A percentile compares a stretch with the other conserved stretches of the same genome.
phyloP scores from a whole-genome alignment of 345 rosid genomes.

The Excoecaria cochinchinensis region DNA sequence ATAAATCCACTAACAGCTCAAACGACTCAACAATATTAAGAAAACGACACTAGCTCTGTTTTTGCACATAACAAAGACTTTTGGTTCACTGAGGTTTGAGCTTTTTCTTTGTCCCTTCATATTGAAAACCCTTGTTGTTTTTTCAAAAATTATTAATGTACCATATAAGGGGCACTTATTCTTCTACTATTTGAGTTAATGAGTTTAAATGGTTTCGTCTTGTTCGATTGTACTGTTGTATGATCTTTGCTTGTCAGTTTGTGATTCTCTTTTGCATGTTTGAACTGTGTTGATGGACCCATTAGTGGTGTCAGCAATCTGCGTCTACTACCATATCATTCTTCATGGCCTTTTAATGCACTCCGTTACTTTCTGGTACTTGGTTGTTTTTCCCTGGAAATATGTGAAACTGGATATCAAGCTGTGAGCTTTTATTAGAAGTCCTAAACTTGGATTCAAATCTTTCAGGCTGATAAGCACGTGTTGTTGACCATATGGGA shows the following conservation, averaged over 20 bases:
- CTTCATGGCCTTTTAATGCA: not conserved
- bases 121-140: not conserved
- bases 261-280: not conserved
- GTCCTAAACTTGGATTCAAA: conserved; percentile 7
- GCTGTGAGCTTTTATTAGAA: not conserved
- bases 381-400: not conserved
- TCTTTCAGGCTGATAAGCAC: conserved; percentile 13
- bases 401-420: conserved; percentile 5
- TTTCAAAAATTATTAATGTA: not conserved
- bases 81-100: not conserved
- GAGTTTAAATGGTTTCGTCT: not conserved
- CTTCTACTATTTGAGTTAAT: not conserved
- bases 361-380: not conserved
- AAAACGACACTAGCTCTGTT: too few species aligned
- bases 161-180: not conserved
- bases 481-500: conserved; percentile 20
- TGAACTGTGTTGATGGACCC: not conserved
- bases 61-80: too few species aligned
- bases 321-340: not conserved
- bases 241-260: not conserved
- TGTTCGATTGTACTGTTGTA: not conserved
- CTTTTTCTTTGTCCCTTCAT: not conserved
- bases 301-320: not conserved
- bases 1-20: too few species aligned
- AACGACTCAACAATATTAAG: too few species aligned